Conservation (phyloP, 129 eudicot genomes). For the Saposhnikovia divaricata region DNA sequence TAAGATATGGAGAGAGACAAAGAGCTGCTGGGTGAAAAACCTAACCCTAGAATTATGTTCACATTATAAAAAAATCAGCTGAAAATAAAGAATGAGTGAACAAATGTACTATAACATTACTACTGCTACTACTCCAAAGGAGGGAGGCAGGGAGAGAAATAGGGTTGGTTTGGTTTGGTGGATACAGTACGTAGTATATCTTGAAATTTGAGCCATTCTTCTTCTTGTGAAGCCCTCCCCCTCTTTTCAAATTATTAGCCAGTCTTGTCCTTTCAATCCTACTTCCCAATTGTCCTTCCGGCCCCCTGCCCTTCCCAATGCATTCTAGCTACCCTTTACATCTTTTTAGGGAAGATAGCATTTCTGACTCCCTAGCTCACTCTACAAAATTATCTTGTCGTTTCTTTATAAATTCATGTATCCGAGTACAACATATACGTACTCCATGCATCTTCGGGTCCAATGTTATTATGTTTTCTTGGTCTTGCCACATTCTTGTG, state of each 20-base stretch:
- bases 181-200: background rate
- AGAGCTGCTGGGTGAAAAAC: background rate
- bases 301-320: background rate
- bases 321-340: background rate
- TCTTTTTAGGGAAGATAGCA: background rate
- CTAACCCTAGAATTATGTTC: background rate
- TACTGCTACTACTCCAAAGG: background rate
- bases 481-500: slow-evolving; percentile 1
- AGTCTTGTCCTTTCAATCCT: background rate
- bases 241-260: background rate
- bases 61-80: no score
- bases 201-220: background rate
- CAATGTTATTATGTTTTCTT: background rate
- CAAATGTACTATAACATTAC: no score
- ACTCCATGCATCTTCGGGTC: background rate
- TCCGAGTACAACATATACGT: background rate
- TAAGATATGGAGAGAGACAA: background rate
- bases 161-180: background rate
- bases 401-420: background rate
- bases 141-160: background rate
- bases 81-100: background rate
- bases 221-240: background rate
- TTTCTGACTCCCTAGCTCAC: background rate
- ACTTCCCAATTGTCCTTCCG: background rate
- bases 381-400: background rate